phyloP scores from a whole-genome alignment of 2,329 filamentous ascomycete species.

The Clathrospora elynae region DNA sequence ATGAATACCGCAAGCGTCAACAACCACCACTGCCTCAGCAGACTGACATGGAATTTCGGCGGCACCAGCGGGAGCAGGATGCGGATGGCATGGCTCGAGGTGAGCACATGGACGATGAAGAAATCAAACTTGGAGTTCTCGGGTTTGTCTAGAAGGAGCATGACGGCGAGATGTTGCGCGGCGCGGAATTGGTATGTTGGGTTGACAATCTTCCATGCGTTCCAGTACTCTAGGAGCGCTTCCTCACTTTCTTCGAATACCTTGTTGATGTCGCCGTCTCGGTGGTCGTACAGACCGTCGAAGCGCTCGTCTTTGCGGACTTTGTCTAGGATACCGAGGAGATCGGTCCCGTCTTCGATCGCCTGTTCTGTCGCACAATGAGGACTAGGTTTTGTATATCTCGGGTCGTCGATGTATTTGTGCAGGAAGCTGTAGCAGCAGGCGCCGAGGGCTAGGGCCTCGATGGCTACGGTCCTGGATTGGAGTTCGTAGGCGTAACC shows the following conservation, averaged over 20 bases:
- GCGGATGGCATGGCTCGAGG: conserved; percentile 80
- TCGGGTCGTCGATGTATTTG: conserved; percentile 71
- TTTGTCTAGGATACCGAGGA: conserved; percentile 72
- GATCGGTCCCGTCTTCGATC: conserved; percentile 57
- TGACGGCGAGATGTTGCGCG: conserved; percentile 64
- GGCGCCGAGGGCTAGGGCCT: conserved; percentile 74
- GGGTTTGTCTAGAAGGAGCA: conserved; percentile 63
- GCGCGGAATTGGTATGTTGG: conserved; percentile 76
- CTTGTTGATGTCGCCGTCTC: conserved; percentile 67
- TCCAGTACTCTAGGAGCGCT: conserved; percentile 85
- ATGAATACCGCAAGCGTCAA: conserved; percentile 80
- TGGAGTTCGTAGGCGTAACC: conserved; percentile 92
- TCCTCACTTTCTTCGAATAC: conserved; percentile 73
- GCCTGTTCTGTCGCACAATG: conserved; percentile 51
- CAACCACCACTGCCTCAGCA: conserved; percentile 90
- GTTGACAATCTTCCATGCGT: conserved; percentile 73
- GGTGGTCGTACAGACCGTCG: conserved; percentile 65
- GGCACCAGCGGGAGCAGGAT: conserved; percentile 81
- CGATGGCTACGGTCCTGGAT: conserved; percentile 83
- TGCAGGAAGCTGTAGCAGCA: conserved; percentile 63
- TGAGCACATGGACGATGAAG: conserved; percentile 80
- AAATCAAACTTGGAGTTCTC: conserved; percentile 70
- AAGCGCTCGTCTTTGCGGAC: conserved; percentile 73
- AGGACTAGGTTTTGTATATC: conserved; percentile 69
- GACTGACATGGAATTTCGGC: conserved; percentile 68